These are phyloP conservation scores for Cryoendolithus antarcticus DNA, from an alignment of 2,329 filamentous ascomycete genomes.

Conservation along the genomic window DNA sequence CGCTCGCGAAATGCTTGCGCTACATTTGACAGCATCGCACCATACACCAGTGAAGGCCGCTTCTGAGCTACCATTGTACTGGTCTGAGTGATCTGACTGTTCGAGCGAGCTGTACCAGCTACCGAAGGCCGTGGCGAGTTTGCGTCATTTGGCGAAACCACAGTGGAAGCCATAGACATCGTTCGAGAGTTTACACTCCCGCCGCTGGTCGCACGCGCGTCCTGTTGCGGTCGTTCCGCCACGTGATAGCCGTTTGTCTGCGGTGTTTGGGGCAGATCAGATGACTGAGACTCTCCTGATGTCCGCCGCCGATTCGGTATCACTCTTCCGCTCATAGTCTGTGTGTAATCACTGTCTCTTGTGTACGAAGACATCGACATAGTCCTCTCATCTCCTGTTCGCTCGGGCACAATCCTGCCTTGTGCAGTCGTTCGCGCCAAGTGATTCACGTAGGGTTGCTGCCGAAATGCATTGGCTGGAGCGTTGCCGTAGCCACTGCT, in stretches of 20 bases:
- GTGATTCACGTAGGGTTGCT: conserved; percentile 58
- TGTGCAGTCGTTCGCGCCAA: conserved; percentile 77
- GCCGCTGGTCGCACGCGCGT: conserved; percentile 11
- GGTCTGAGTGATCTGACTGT: conserved; percentile 22
- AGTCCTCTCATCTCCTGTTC: conserved; percentile 70
- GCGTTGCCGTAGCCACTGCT: conserved; percentile 44
- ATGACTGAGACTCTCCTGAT: conserved; percentile 26
- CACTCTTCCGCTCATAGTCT: conserved; percentile 85
- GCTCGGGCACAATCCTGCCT: conserved; percentile 79
- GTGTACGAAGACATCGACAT: conserved; percentile 91
- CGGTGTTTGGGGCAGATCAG: conserved; percentile 4
- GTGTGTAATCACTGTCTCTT: conserved; percentile 62
- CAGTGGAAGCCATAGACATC: conserved; percentile 87
- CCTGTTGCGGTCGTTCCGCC: too few relatives aligned
- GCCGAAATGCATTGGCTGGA: conserved; percentile 64
- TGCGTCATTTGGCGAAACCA: conserved; percentile 38
- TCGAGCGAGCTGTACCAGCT: conserved; percentile 22
- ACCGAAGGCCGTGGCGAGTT: conserved; percentile 17
- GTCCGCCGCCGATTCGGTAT: conserved; percentile 66
- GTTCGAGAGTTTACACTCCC: conserved; percentile 45
- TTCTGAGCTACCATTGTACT: conserved; percentile 46
- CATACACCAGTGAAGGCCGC: conserved; percentile 77
- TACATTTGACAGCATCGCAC: conserved; percentile 79
- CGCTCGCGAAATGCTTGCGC: conserved; percentile 85
- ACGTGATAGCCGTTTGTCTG: conserved; percentile 19